Base-by-base conservation (phyloP, 345 rosid species). In the Eucalyptus caleyi region DNA sequence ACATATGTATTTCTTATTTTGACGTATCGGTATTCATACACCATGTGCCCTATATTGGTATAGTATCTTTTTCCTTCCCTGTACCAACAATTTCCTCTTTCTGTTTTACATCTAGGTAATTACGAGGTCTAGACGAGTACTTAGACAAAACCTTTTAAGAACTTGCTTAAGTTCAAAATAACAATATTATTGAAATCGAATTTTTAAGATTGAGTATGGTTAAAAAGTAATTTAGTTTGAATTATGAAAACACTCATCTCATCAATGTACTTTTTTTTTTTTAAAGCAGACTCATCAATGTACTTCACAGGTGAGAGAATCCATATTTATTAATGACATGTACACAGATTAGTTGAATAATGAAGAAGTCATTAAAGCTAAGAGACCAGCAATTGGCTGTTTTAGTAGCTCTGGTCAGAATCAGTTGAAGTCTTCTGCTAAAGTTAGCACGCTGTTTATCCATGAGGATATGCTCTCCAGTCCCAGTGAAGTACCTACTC, bases 71-170 rank as follows among this genome's bases (percentile, higher is more conserved):
- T 53, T 53, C 59, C 21, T 53, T 11, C 11, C 59, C 1, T 53
- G 0, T 53, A 53, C 26, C 26, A 21, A 21, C 1, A 19, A 21
- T 53, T 53, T 53, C 59, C 59, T 53, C 59, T 8, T 7, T 19
- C 1, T 53, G 1, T 53, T 19, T 21, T 19, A 53, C 26, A 53
- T 21, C 59, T 0, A 53, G 24, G 5, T 53, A 53, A 53, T 53
- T 53, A 53, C 1, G 2, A 53, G 24, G 5, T 53, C 59, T 0
- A 53, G 2, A 53, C 1, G 0, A 21, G 26, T 53, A 53, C 2
- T 21, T 53, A 53, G 0, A 53, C 59, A 1, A 19, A 53, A 19
- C 26, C 26, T 19, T 19, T 19, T 53, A 53, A 53, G 26, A 8
- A 53, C 11, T 53, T 53, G 2, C 26, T 53, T 53, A 53, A 53